A percentile compares a stretch with the other conserved stretches of the same genome.
These are phyloP conservation scores for Diaporthe longicolla DNA, from an alignment of 2,329 filamentous ascomycete species.

Conservation along the genomic window DNA sequence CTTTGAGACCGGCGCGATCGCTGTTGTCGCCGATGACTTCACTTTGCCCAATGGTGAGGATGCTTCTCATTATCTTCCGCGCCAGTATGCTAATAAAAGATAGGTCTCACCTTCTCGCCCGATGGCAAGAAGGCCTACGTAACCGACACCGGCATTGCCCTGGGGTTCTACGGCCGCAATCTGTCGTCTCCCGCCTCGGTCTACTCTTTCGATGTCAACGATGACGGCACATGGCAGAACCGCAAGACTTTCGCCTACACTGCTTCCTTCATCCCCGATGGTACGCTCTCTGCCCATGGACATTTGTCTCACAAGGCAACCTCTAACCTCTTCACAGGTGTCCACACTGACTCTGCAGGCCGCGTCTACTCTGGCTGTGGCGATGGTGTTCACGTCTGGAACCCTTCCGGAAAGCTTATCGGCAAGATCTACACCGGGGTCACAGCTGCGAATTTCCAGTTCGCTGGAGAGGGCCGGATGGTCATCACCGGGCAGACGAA, in stretches of 20 bases:
- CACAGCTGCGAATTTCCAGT: slow-evolving; percentile 63
- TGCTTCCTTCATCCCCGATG: slow-evolving; percentile 66
- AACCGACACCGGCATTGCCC: slow-evolving; percentile 66
- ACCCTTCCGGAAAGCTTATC: slow-evolving; percentile 62
- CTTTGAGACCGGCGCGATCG: slow-evolving; percentile 63
- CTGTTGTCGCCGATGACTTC: slow-evolving; percentile 71
- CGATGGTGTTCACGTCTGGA: slow-evolving; percentile 67
- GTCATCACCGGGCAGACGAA: slow-evolving; percentile 58
- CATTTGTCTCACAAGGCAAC: not conserved
- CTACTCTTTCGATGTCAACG: slow-evolving; percentile 58
- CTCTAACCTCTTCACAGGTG: slow-evolving; percentile 53
- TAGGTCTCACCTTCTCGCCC: slow-evolving; percentile 67
- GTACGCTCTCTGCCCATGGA: not conserved
- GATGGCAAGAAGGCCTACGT: slow-evolving; percentile 65
- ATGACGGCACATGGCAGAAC: slow-evolving; percentile 60
- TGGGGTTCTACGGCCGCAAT: slow-evolving; percentile 58
- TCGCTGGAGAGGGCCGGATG: slow-evolving; percentile 58
- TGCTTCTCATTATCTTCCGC: not conserved
- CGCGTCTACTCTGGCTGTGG: slow-evolving; percentile 68
- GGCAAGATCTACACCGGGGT: slow-evolving; percentile 70
- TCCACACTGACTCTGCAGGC: slow-evolving; percentile 67
- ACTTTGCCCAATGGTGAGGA: slow-evolving; percentile 64
- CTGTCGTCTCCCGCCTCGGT: slow-evolving; percentile 60
- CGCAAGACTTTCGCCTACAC: slow-evolving; percentile 68
- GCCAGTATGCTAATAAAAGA: not conserved